Evolutionary conservation across 495 filamentous ascomycete genomes (phyloP).

Genomic region (Penicillium egyptiacum): DNA sequence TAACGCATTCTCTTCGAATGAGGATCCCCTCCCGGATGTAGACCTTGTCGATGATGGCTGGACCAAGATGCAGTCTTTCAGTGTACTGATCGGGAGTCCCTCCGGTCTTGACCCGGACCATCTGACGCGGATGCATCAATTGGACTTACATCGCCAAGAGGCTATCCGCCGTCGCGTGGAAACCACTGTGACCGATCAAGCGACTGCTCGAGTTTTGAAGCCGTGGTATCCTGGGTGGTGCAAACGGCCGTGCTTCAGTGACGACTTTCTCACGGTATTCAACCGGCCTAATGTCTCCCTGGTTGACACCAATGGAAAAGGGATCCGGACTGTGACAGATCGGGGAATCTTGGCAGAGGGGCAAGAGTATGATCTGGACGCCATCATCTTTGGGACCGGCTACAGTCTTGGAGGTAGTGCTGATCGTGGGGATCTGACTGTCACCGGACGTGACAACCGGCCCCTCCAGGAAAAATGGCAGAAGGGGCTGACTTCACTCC

Average conservation of each 20-base stretch:
- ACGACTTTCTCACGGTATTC: conserved; percentile 35
- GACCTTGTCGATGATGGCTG: conserved; percentile 45
- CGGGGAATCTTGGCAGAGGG: conserved; percentile 29
- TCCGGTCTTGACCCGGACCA: background rate
- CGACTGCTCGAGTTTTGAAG: conserved; percentile 27
- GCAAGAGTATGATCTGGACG: conserved; percentile 37
- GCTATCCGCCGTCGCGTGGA: conserved; percentile 8
- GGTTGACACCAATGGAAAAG: conserved; percentile 32
- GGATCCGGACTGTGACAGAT: conserved; percentile 22
- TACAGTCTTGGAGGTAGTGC: conserved; percentile 29
- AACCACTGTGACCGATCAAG: conserved; percentile 14
- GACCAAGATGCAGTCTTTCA: conserved; percentile 27
- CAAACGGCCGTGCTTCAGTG: conserved; percentile 36
- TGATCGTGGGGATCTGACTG: conserved; percentile 36
- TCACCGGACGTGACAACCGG: conserved; percentile 42
- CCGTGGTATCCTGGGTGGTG: conserved; percentile 35
- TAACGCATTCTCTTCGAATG: conserved; percentile 10
- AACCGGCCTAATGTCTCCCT: conserved; percentile 30
- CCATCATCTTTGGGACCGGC: conserved; percentile 39
- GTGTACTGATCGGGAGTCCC: conserved; percentile 2
- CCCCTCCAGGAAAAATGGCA: conserved; percentile 47
- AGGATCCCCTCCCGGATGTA: background rate
- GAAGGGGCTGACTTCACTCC: conserved; percentile 40
- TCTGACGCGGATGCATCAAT: background rate
- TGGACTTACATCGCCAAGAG: conserved; percentile 7